Conservation (phyloP, 441 rosid species). For the Adansonia rubrostipa region DNA sequence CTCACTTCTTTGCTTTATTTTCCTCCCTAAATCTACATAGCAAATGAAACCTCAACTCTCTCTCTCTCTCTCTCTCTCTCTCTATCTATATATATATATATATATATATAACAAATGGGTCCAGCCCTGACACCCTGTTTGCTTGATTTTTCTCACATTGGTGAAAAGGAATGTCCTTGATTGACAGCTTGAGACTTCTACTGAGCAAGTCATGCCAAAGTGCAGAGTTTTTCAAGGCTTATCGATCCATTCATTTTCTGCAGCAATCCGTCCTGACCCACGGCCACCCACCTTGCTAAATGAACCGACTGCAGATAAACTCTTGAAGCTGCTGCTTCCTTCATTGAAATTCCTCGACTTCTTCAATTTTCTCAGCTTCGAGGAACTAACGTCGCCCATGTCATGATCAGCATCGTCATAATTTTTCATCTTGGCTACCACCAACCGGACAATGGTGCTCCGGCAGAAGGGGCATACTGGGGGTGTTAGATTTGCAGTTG, state of each 20-base stretch:
- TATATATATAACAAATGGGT: slow-evolving; percentile 32
- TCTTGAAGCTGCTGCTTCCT: slow-evolving; percentile 97
- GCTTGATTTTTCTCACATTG: background rate
- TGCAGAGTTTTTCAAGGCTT: slow-evolving; percentile 40
- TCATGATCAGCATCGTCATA: slow-evolving; percentile 58
- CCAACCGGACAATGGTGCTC: slow-evolving; percentile 67
- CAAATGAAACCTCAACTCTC: slow-evolving; percentile 28
- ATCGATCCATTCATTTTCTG: slow-evolving; percentile 66
- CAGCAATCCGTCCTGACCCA: slow-evolving; percentile 79
- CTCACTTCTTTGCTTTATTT: slow-evolving; percentile 54
- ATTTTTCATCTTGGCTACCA: slow-evolving; percentile 59
- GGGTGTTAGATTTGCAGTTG: slow-evolving; percentile 72
- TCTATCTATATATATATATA: no score
- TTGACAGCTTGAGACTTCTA: background rate
- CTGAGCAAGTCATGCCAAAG: background rate
- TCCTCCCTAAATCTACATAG: slow-evolving; percentile 49
- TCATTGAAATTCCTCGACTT: slow-evolving; percentile 74
- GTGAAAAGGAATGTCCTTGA: slow-evolving; percentile 10
- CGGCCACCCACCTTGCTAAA: slow-evolving; percentile 82
- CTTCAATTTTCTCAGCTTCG: slow-evolving; percentile 69
- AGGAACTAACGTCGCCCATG: slow-evolving; percentile 60
- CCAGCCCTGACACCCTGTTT: slow-evolving; percentile 27
- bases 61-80: no score
- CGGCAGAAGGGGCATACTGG: slow-evolving; percentile 98
- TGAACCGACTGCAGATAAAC: slow-evolving; percentile 50